These are phyloP conservation scores for Choanephora cucurbitarum DNA, from an alignment of 371 early-diverging fungal species.

Conservation along the genomic window DNA sequence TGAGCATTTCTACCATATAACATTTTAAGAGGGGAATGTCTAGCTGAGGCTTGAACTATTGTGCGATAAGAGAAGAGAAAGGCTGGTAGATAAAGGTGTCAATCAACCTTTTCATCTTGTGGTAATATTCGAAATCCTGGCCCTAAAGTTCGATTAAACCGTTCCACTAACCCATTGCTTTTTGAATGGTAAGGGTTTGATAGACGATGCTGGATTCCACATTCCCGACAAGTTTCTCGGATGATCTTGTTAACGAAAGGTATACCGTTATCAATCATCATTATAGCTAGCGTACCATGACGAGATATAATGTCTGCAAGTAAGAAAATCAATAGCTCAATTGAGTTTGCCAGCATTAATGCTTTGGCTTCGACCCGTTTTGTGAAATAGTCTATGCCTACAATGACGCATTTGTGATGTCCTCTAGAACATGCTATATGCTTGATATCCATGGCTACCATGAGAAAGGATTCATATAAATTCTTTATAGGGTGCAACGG, in stretches of 20 bases:
- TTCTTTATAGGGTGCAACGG: too few species aligned
- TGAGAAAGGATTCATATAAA: too few species aligned
- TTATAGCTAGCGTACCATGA: not conserved
- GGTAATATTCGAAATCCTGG: not conserved
- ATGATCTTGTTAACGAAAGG: not conserved
- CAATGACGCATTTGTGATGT: conserved; percentile 21
- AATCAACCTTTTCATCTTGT: not conserved
- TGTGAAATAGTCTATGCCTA: conserved; percentile 22
- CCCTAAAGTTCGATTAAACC: not conserved
- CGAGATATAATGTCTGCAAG: conserved; percentile 1
- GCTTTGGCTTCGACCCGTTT: conserved; percentile 5
- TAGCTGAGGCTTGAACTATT: conserved; percentile 1
- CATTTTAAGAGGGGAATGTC: not conserved
- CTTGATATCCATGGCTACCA: too few species aligned
- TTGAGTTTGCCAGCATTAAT: not conserved
- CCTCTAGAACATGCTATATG: not conserved
- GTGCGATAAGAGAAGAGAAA: not conserved
- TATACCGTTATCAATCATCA: not conserved
- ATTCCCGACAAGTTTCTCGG: too few species aligned
- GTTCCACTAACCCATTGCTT: not conserved
- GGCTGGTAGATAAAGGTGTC: not conserved
- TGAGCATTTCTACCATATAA: conserved; percentile 1
- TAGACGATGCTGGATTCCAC: too few species aligned
- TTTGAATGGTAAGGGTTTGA: not conserved
- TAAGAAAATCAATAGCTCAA: not conserved